Percentiles rank a stretch among this genome's conserved stretches.
Conservation (phyloP, 495 filamentous ascomycete genomes). For the Elaphomyces granulatus region DNA sequence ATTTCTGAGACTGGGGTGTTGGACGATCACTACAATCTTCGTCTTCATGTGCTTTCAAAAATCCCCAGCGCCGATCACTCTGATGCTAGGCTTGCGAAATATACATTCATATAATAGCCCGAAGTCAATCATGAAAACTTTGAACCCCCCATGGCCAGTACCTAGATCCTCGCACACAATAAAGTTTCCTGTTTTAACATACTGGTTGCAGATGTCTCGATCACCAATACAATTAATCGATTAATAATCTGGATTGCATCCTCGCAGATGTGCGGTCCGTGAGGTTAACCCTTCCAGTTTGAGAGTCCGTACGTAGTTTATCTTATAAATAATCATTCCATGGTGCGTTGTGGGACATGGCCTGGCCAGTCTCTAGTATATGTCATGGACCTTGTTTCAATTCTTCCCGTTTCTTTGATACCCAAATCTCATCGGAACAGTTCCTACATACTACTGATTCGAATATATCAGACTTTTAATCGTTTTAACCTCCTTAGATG, state of each 20-base stretch:
- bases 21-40: conserved; percentile 15
- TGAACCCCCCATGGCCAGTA: conserved; percentile 1
- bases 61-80: conserved; percentile 12
- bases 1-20: conserved; percentile 8
- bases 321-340: too few relatives aligned
- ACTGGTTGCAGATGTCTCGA: conserved; percentile 15
- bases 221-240: conserved; percentile 11
- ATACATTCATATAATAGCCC: conserved; percentile 14
- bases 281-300: conserved; percentile 12
- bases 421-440: conserved; percentile 6
- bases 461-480: too few relatives aligned
- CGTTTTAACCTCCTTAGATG: too few relatives aligned
- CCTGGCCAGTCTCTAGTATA: conserved; percentile 2
- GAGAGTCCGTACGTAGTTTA: conserved; percentile 9
- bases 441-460: conserved; percentile 11
- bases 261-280: conserved; percentile 11
- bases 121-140: conserved; percentile 22
- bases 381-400: conserved; percentile 6
- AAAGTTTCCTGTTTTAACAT: conserved; percentile 17
- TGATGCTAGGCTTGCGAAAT: conserved; percentile 11
- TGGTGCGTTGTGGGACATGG: too few relatives aligned
- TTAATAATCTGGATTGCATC: conserved; percentile 14
- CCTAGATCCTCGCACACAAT: conserved; percentile 9
- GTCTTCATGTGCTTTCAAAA: conserved; percentile 12
- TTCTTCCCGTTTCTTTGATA: conserved; percentile 9